These are phyloP conservation scores for Aurifilum marmelostoma DNA, from an alignment of 2,329 filamentous ascomycete genomes.

Conservation along the genomic window DNA sequence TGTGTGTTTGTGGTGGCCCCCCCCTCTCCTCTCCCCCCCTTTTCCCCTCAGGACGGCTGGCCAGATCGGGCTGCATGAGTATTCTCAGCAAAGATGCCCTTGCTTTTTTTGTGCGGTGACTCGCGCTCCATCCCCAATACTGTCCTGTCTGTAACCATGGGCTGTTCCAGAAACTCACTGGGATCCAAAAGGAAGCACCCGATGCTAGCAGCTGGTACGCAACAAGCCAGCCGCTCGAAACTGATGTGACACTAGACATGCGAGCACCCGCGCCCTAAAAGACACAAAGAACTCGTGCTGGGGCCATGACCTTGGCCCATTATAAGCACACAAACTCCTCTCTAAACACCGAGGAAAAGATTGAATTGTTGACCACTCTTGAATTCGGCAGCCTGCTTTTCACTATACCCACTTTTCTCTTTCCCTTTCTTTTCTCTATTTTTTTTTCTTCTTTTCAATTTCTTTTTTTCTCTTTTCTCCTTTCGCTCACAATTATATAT, in stretches of 20 bases:
- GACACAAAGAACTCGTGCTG: not conserved
- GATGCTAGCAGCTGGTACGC: not conserved
- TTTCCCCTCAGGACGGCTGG: not conserved
- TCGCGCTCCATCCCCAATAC: not conserved
- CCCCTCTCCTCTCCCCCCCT: no score
- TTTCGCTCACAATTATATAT: not conserved
- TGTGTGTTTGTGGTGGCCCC: not conserved
- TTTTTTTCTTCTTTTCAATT: not conserved
- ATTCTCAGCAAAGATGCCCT: slow-evolving; percentile 1
- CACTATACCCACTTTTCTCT: not conserved
- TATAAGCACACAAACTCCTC: not conserved
- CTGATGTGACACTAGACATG: slow-evolving; percentile 7
- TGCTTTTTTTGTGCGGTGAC: not conserved
- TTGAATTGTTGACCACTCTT: not conserved
- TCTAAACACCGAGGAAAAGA: not conserved
- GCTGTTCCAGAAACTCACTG: not conserved
- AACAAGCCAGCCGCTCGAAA: slow-evolving; percentile 2
- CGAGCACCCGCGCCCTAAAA: slow-evolving; percentile 6
- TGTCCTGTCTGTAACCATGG: not conserved
- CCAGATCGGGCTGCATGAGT: slow-evolving; percentile 11
- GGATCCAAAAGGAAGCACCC: not conserved
- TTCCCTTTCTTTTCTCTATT: not conserved
- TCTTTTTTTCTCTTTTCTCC: not conserved
- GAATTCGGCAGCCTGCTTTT: not conserved
- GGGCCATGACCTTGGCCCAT: not conserved